Percentiles rank a stretch among this genome's conserved stretches.
phyloP scores from a whole-genome alignment of 139 green algal species.

The Tetratostichococcus sp. region DNA sequence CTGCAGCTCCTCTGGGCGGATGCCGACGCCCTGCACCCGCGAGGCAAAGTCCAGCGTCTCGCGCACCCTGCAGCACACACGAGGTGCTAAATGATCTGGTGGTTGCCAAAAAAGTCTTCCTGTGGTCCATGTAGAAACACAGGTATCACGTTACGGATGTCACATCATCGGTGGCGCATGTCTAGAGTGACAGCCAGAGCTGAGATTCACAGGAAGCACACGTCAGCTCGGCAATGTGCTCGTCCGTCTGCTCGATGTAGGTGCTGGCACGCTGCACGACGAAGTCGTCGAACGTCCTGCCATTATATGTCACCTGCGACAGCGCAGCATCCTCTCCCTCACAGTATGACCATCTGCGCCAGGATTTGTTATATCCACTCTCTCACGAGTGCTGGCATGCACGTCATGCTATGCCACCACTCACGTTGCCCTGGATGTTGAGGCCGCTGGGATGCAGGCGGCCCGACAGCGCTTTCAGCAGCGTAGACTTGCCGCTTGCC shows the following conservation, averaged over 20 bases:
- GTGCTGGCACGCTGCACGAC: conserved; percentile 32
- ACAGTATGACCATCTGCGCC: too few species aligned
- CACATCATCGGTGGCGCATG: too few species aligned
- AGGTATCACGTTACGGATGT: too few species aligned
- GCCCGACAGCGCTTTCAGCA: conserved; percentile 55
- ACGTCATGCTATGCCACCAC: neutral
- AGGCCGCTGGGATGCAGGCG: conserved; percentile 5
- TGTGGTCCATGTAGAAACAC: too few species aligned
- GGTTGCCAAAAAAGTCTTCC: too few species aligned
- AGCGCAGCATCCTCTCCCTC: too few species aligned
- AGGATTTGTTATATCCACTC: too few species aligned
- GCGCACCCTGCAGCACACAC: conserved; percentile 12
- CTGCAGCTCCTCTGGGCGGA: neutral
- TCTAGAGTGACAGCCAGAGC: too few species aligned
- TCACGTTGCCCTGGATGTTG: neutral
- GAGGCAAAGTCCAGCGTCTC: conserved; percentile 48
- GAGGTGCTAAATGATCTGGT: too few species aligned
- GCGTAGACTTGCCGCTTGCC: conserved; percentile 42
- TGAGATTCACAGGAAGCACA: neutral
- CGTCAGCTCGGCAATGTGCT: conserved; percentile 3
- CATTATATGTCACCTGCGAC: conserved; percentile 43
- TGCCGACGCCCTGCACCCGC: conserved; percentile 15
- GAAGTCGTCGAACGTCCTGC: conserved; percentile 38
- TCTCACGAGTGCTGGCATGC: too few species aligned
- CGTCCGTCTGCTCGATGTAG: conserved; percentile 38